Evolutionary conservation across 2,329 filamentous ascomycete species (phyloP).

Genomic region (Amauroascus niger): DNA sequence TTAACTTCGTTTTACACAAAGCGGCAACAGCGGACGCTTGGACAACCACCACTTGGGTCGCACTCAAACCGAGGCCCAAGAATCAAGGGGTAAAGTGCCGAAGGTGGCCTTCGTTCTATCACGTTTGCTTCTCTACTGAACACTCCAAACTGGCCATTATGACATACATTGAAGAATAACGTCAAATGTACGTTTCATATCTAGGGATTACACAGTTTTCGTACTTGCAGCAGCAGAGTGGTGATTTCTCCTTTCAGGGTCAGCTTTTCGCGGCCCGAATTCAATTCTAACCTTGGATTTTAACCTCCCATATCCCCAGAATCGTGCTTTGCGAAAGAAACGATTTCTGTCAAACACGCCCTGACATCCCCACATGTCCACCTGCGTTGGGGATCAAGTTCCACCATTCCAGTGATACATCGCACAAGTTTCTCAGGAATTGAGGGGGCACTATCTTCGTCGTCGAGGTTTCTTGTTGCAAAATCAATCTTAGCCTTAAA

Average conservation of each 20-base stretch:
- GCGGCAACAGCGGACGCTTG: no score
- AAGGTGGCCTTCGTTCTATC: background rate
- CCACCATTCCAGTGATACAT: conserved; percentile 37
- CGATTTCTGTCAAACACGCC: conserved; percentile 24
- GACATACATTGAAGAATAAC: no score
- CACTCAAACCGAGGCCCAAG: no score
- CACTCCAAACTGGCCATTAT: no score
- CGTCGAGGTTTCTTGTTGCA: background rate
- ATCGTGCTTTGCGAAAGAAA: background rate
- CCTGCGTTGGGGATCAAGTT: conserved; percentile 27
- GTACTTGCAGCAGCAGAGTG: background rate
- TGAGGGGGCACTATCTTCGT: background rate
- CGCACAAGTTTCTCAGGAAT: conserved; percentile 27
- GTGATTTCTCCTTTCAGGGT: background rate
- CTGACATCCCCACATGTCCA: conserved; percentile 33
- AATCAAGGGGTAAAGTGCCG: background rate
- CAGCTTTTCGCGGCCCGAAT: no score
- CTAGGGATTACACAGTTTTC: background rate
- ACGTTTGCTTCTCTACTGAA: background rate
- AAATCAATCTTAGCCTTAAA: conserved; percentile 31
- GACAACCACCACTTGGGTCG: no score
- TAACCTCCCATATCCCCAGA: background rate
- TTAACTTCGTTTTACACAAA: no score
- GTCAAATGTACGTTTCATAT: background rate
- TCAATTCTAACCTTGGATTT: no score